Base-by-base conservation (phyloP, 192 early-diverging fungal genomes). In the Diversispora eburnea region DNA sequence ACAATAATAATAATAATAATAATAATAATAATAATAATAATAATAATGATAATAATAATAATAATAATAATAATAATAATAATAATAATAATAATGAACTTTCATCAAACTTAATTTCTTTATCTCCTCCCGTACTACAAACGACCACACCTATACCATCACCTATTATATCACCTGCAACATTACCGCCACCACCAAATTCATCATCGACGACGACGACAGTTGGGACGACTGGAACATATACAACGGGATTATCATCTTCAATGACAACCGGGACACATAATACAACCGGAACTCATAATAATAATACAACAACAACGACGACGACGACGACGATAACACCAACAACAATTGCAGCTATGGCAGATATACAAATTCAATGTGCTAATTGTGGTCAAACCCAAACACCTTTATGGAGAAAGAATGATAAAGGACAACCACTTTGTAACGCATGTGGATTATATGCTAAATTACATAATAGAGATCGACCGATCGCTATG, bases 371-470 rank as follows among this genome's bases (percentile, higher is more conserved):
- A 47, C 57, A 51, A 60, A 54, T 72, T 46, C 70, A 78, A 58
- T 94, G 92, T 70, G 80, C 85, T 55, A 92, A 92, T 74, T 94
- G 92, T 65, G 83, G 84, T 13, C 92, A 92, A 60, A 92, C 88
- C 0, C 84, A 88, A 67, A 94, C 92, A 17, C 92, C 92, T 9
- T 82, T 94, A 60, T 94, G 92, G 92, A 86, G 92, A 6, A 88
- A 92, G 67, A 87, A 91, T 70, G 86, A 88, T 15, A 81, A 87
- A 65, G 91, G 91, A 62, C 84, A 88, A 70, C 84, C 91, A 5
- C 85, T 93, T 20, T 94, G 92, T 76, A 94, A 94, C 72, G 92
- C 92, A 3, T 94, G 92, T 76, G 90, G 91, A 9, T 77, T 87
- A 6, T 87, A 87, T 70, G 76, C 86, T 19, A 83, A 82, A 8